A percentile compares a stretch with the other conserved stretches of the same genome.
Conservation (phyloP, 441 rosid genomes). For the Erysimum pusillum region DNA sequence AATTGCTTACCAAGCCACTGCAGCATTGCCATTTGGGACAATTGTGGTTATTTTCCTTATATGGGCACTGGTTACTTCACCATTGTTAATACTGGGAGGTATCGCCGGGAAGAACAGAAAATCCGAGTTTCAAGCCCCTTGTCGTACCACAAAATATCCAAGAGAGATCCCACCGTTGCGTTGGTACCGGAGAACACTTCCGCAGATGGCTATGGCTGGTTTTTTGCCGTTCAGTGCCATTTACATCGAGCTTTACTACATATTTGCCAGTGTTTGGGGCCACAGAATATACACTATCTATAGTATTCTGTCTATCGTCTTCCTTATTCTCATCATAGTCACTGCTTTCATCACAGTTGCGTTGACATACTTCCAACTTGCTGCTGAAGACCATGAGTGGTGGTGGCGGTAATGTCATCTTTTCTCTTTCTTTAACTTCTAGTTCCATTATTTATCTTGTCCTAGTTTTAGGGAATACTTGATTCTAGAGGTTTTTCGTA, state of each 20-base stretch:
- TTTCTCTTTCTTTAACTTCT: neutral
- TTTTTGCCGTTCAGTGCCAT: slow-evolving; percentile 42
- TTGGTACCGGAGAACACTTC: slow-evolving; percentile 41
- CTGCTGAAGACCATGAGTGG: slow-evolving; percentile 42
- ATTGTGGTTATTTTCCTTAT: slow-evolving; percentile 40
- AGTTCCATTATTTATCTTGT: neutral
- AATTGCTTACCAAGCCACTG: slow-evolving; percentile 40
- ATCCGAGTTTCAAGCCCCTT: slow-evolving; percentile 37
- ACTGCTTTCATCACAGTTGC: slow-evolving; percentile 40
- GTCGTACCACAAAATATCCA: slow-evolving; percentile 34
- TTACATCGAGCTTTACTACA: slow-evolving; percentile 42
- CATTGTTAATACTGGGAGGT: slow-evolving; percentile 35
- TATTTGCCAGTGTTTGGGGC: slow-evolving; percentile 45
- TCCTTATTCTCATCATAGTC: slow-evolving; percentile 40
- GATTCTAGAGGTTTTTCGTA: neutral
- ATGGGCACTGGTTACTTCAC: slow-evolving; percentile 41
- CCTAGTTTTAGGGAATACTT: neutral
- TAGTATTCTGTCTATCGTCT: slow-evolving; percentile 38
- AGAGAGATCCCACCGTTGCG: slow-evolving; percentile 26
- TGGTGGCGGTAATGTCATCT: slow-evolving; percentile 36
- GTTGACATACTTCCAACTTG: slow-evolving; percentile 38
- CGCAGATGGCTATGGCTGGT: slow-evolving; percentile 44
- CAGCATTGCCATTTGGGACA: slow-evolving; percentile 37
- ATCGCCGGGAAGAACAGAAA: slow-evolving; percentile 39
- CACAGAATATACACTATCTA: slow-evolving; percentile 41